phyloP scores from a whole-genome alignment of 495 filamentous ascomycete species.

The Bathelium albidoporum region DNA sequence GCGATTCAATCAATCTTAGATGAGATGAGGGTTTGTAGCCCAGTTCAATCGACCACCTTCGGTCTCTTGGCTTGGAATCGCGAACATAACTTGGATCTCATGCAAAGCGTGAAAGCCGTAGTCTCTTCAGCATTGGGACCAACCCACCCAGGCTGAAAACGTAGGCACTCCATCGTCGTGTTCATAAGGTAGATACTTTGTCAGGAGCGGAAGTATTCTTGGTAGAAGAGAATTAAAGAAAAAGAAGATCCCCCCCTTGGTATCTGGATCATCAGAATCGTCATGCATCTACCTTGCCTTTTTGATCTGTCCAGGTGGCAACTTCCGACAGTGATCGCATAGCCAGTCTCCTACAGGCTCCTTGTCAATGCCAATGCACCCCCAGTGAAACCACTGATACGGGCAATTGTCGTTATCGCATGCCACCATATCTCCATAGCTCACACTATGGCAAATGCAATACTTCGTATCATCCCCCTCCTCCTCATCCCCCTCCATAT shows the following conservation, averaged over 20 bases:
- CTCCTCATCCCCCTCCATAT: slow-evolving; percentile 67
- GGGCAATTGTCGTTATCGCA: slow-evolving; percentile 90
- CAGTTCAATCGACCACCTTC: no score
- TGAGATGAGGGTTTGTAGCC: no score
- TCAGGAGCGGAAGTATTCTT: no score
- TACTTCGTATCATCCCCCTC: slow-evolving; percentile 85
- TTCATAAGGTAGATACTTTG: no score
- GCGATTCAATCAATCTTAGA: background rate
- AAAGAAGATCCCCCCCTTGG: no score
- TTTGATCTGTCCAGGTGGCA: slow-evolving; percentile 27
- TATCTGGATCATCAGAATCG: background rate
- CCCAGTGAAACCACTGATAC: slow-evolving; percentile 98
- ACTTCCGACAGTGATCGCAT: slow-evolving; percentile 66
- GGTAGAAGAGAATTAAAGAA: no score
- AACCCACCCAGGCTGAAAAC: no score
- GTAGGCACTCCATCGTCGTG: no score
- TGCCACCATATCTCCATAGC: slow-evolving; percentile 95
- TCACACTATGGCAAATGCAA: slow-evolving; percentile 84
- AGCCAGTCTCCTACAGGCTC: slow-evolving; percentile 91
- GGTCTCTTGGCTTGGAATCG: no score
- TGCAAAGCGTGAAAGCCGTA: no score
- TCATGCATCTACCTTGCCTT: slow-evolving; percentile 13
- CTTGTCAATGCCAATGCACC: slow-evolving; percentile 76
- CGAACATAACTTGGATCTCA: no score
- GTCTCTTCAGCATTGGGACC: no score